phyloP scores from a whole-genome alignment of 192 early-diverging fungal species.

The Haplosporangium gracile region DNA sequence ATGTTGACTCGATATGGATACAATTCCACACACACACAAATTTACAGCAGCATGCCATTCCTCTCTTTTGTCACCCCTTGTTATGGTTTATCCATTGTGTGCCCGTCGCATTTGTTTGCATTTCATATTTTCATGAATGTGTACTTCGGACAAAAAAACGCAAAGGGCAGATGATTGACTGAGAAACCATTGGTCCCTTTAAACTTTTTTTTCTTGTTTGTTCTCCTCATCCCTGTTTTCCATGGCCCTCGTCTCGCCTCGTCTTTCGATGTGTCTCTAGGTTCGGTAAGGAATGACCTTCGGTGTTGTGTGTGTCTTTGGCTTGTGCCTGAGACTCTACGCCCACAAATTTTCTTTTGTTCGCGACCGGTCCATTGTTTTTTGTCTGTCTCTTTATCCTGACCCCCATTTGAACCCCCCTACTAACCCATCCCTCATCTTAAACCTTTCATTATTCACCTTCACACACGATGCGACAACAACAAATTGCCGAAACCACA shows the following conservation, averaged over 20 bases:
- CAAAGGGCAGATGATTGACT: not conserved
- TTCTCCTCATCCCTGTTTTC: not conserved
- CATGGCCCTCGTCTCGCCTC: not conserved
- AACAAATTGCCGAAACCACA: slow-evolving; percentile 23
- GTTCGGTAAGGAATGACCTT: slow-evolving; percentile 35
- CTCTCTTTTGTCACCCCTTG: not conserved
- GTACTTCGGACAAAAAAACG: not conserved
- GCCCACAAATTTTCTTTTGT: not conserved
- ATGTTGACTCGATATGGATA: slow-evolving; percentile 21
- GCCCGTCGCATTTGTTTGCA: not conserved
- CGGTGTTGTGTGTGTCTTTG: not conserved
- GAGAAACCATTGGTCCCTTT: not conserved
- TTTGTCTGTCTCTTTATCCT: not conserved
- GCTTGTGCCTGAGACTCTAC: not conserved
- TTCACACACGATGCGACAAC: not conserved
- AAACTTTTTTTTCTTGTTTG: not conserved
- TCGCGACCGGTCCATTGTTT: not conserved
- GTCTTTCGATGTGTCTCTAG: not conserved
- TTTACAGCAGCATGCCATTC: not conserved
- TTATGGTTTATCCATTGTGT: not conserved
- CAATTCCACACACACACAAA: not conserved
- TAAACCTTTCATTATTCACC: not conserved
- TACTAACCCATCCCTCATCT: not conserved
- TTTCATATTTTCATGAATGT: not conserved
- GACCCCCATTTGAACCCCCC: not conserved